These are phyloP conservation scores for Penicillium longicatenatum DNA, from an alignment of 495 filamentous ascomycete genomes.

Conservation along the genomic window DNA sequence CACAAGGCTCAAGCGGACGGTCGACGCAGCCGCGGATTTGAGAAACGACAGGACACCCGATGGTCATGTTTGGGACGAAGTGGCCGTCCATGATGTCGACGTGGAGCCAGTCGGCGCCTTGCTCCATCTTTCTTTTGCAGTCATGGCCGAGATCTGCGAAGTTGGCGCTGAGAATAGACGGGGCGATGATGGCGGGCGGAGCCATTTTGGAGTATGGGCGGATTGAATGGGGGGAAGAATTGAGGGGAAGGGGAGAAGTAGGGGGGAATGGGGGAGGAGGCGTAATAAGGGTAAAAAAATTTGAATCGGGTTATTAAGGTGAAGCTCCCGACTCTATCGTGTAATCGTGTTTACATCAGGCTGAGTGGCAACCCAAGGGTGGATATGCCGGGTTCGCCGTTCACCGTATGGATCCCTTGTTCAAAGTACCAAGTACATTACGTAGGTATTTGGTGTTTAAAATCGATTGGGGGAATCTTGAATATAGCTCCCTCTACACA, in stretches of 20 bases:
- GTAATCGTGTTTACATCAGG: slow-evolving; percentile 23
- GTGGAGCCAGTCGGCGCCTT: slow-evolving; percentile 78
- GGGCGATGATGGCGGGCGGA: slow-evolving; percentile 90
- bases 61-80: slow-evolving; percentile 98
- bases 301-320: slow-evolving; percentile 1
- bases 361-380: slow-evolving; percentile 30
- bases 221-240: neutral
- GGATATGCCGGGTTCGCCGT: slow-evolving; percentile 20
- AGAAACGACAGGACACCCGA: slow-evolving; percentile 90
- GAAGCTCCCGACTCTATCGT: slow-evolving; percentile 4
- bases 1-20: slow-evolving; percentile 55
- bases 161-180: slow-evolving; percentile 95
- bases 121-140: slow-evolving; percentile 77
- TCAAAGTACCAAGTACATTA: neutral
- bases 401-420: slow-evolving; percentile 15
- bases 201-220: slow-evolving; percentile 56
- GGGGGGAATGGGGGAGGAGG: slow-evolving; percentile 8
- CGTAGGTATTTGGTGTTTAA: neutral
- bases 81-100: slow-evolving; percentile 95
- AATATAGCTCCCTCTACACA: neutral
- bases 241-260: slow-evolving; percentile 5
- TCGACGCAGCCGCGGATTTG: slow-evolving; percentile 87
- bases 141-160: slow-evolving; percentile 84
- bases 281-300: slow-evolving; percentile 3
- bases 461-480: neutral